phyloP scores from a whole-genome alignment of 2,329 filamentous ascomycete genomes.

The Dichotomopilus funicola region DNA sequence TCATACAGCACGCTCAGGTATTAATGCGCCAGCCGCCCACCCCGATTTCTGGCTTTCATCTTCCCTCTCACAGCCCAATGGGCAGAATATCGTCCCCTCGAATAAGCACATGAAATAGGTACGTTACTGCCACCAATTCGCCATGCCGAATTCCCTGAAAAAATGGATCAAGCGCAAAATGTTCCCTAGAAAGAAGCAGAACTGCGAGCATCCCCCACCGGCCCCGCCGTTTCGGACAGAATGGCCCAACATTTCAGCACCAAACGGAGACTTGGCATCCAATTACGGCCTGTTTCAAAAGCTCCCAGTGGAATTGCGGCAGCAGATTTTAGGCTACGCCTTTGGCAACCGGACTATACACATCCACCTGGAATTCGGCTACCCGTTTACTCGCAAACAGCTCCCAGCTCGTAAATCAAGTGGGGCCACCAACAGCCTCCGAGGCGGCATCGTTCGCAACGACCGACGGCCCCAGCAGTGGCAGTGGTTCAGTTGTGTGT shows the following conservation, averaged over 20 bases:
- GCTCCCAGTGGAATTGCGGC: constrained; percentile 26
- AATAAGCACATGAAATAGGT: no score
- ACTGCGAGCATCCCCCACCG: background rate
- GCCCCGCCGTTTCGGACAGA: background rate
- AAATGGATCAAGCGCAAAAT: no score
- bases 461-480: constrained; percentile 12
- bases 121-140: no score
- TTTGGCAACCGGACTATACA: constrained; percentile 22
- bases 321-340: constrained; percentile 20
- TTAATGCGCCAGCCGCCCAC: no score
- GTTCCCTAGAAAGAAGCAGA: no score
- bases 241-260: background rate
- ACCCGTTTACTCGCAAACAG: constrained; percentile 12
- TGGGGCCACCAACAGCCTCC: background rate
- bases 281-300: constrained; percentile 14
- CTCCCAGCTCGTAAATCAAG: background rate
- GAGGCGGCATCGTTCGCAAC: constrained; percentile 2
- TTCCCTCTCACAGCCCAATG: no score
- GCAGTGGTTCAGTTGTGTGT: constrained; percentile 26
- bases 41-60: no score
- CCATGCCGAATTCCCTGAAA: no score
- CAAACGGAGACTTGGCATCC: background rate
- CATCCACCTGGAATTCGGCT: constrained; percentile 22
- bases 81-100: no score
- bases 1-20: no score